phyloP scores from a whole-genome alignment of 495 filamentous ascomycete species.

The Penicillium desertorum region DNA sequence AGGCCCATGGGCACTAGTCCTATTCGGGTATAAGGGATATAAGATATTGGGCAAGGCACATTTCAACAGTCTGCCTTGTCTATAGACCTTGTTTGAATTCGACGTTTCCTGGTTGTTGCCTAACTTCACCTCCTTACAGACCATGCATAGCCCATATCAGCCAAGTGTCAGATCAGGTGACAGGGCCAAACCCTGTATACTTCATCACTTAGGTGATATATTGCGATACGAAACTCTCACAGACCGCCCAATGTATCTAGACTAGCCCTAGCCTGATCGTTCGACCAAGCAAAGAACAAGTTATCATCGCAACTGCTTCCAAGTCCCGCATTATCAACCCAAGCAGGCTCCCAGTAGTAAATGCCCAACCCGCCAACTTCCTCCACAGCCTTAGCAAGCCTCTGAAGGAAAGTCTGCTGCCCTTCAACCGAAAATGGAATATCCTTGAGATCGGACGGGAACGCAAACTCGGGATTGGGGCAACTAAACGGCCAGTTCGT shows the following conservation, averaged over 20 bases:
- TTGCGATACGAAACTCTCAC: constrained; percentile 6
- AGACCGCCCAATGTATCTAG: constrained; percentile 33
- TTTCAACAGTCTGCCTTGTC: constrained; percentile 12
- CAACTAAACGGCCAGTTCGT: constrained; percentile 67
- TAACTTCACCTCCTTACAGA: background rate
- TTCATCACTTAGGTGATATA: background rate
- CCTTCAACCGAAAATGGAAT: constrained; percentile 62
- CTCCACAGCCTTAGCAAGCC: constrained; percentile 54
- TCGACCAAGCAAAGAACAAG: constrained; percentile 41
- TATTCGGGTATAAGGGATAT: constrained; percentile 4
- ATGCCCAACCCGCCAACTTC: constrained; percentile 52
- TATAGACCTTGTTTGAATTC: background rate
- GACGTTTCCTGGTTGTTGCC: background rate
- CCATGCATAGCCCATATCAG: no score
- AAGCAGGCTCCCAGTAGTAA: constrained; percentile 73
- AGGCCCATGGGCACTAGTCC: constrained; percentile 17
- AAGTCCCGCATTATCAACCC: constrained; percentile 61
- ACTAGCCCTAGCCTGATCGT: constrained; percentile 34
- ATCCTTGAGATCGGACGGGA: constrained; percentile 55
- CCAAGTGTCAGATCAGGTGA: background rate
- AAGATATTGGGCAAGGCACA: constrained; percentile 19
- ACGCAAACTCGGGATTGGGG: constrained; percentile 51
- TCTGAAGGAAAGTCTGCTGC: constrained; percentile 56
- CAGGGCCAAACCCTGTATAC: background rate
- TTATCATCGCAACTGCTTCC: constrained; percentile 56